Percentiles rank a stretch among this genome's conserved stretches.
Evolutionary conservation across 2,329 filamentous ascomycete genomes (phyloP).

Genomic region (Cladosporium sp.): DNA sequence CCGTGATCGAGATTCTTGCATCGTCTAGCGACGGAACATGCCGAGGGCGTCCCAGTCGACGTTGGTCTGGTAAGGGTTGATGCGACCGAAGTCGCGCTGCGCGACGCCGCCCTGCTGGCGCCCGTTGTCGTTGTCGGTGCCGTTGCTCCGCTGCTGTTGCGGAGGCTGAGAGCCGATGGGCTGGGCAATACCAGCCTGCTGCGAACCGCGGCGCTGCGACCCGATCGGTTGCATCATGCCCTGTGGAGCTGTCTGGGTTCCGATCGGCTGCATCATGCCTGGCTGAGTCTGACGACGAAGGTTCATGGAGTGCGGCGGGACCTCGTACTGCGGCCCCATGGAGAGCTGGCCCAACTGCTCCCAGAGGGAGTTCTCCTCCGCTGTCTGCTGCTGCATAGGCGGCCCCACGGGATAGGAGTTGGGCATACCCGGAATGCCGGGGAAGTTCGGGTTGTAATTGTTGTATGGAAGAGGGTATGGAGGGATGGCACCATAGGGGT

Average conservation of each 20-base stretch:
- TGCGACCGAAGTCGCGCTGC: constrained; percentile 4
- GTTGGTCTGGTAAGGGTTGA: background rate
- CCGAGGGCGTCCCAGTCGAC: constrained; percentile 6
- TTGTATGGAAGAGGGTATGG: constrained; percentile 28
- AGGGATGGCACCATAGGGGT: constrained; percentile 30
- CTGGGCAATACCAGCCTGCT: background rate
- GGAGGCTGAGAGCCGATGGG: background rate
- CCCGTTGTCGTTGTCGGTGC: background rate
- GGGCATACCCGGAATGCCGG: constrained; percentile 26
- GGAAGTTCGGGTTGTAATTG: constrained; percentile 30
- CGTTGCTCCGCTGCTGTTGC: background rate
- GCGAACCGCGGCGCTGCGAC: background rate
- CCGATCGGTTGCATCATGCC: background rate
- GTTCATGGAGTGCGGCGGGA: background rate
- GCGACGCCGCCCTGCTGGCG: constrained; percentile 2
- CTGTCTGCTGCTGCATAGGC: background rate
- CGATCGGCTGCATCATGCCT: constrained; percentile 3
- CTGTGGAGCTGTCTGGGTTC: background rate
- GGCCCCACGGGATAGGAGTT: constrained; percentile 24
- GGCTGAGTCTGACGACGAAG: background rate
- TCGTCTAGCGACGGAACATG: background rate
- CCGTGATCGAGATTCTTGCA: no score
- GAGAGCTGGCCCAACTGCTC: background rate
- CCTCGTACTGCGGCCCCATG: background rate
- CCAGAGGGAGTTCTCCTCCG: no score